Percentiles rank a stretch among this genome's conserved stretches.
Evolutionary conservation across 441 rosid species (phyloP).

Genomic region (Eruca vesicaria): DNA sequence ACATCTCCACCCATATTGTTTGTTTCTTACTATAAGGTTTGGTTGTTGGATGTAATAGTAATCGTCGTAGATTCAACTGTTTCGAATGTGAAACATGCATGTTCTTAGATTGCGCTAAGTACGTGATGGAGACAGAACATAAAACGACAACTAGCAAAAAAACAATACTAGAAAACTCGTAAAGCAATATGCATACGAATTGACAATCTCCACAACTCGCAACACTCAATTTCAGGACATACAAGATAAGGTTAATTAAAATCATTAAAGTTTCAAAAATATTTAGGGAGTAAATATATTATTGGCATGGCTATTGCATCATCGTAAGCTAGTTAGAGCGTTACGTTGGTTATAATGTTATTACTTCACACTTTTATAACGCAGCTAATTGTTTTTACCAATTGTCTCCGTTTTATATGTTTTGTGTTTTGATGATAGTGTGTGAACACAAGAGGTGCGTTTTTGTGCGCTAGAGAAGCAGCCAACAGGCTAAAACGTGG

Average conservation of each 20-base stretch:
- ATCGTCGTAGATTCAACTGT: not conserved
- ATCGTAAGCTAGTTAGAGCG: not conserved
- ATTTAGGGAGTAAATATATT: not conserved
- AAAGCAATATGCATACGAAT: not conserved
- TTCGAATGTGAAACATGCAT: conserved; percentile 7
- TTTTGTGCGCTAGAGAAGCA: conserved; percentile 50
- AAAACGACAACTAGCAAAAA: not conserved
- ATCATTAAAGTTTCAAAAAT: not conserved
- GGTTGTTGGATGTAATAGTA: not conserved
- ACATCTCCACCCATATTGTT: not conserved
- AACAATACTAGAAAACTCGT: conserved; percentile 8
- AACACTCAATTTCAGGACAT: not conserved
- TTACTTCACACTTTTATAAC: no score
- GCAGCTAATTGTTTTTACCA: not conserved
- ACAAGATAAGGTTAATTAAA: not conserved
- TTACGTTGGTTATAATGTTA: no score
- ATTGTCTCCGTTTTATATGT: not conserved
- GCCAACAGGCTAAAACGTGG: conserved; percentile 58
- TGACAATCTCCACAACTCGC: not conserved
- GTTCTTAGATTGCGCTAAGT: not conserved
- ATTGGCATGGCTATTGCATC: not conserved
- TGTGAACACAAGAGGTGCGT: conserved; percentile 63
- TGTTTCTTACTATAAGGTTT: not conserved
- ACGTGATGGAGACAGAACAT: conserved; percentile 3
- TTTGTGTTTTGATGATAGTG: conserved; percentile 13